phyloP scores from a whole-genome alignment of 345 rosid species.

The Corchorus olitorius region DNA sequence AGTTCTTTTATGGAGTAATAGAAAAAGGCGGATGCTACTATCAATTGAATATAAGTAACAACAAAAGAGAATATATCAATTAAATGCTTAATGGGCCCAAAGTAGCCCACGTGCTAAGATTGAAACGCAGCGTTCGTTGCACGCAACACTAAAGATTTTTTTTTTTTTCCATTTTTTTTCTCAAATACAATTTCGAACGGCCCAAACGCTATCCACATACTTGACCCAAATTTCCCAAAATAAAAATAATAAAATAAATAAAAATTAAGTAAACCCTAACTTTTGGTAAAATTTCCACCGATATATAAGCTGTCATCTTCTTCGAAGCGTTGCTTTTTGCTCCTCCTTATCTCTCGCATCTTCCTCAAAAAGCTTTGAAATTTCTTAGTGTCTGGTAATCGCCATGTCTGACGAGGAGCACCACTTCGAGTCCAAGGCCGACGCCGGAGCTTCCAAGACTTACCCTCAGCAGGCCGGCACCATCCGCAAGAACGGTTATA shows the following conservation, averaged over 20 bases:
- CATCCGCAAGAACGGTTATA: conserved; percentile 63
- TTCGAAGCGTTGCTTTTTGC: too few relatives aligned
- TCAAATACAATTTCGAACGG: neutral
- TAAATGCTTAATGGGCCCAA: neutral
- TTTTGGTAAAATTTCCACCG: neutral
- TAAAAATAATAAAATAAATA: neutral
- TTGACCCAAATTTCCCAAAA: neutral
- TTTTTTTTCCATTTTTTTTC: neutral
- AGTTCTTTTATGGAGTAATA: too few relatives aligned
- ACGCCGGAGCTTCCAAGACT: conserved; percentile 75
- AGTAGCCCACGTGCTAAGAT: neutral
- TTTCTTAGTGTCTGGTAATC: neutral
- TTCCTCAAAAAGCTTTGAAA: too few relatives aligned
- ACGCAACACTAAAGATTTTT: neutral
- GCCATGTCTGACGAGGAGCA: conserved; percentile 73
- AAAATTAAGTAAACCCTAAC: neutral
- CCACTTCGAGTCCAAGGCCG: conserved; percentile 67
- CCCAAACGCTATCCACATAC: neutral
- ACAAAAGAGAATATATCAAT: neutral
- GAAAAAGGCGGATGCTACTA: too few relatives aligned
- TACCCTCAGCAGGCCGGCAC: conserved; percentile 74
- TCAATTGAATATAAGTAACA: too few relatives aligned
- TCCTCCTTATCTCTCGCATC: neutral
- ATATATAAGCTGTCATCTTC: neutral
- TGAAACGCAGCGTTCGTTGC: neutral